Evolutionary conservation across 1,284 basidiomycete species (phyloP).

Genomic region (Ganoderma sinense): DNA sequence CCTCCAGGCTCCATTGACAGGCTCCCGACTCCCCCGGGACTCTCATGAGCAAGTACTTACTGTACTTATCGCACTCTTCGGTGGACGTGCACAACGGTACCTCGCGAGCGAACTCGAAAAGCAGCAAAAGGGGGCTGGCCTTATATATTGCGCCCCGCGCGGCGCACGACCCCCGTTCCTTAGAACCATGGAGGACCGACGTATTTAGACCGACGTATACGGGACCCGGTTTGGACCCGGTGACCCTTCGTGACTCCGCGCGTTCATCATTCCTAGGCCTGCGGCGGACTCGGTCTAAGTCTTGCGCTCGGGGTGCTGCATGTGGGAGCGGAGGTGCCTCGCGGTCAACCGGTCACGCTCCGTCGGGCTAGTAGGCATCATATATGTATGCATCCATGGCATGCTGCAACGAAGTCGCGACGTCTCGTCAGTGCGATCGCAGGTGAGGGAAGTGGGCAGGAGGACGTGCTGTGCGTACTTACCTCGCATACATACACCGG

Average conservation of each 20-base stretch:
- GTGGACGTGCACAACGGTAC: too few species aligned
- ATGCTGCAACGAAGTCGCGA: neutral
- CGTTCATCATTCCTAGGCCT: neutral
- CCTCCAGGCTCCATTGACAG: too few species aligned
- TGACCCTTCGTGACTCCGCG: neutral
- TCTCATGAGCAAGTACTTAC: too few species aligned
- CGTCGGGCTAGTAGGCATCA: neutral
- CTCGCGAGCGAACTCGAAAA: too few species aligned
- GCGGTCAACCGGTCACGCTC: constrained; percentile 1
- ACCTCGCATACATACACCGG: neutral
- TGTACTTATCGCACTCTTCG: neutral
- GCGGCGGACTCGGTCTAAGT: neutral
- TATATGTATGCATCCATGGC: too few species aligned
- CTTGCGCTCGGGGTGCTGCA: neutral
- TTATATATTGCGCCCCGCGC: too few species aligned
- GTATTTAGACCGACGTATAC: too few species aligned
- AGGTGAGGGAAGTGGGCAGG: neutral
- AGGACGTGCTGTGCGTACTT: neutral
- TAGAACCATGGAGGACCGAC: neutral
- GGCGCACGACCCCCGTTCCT: neutral
- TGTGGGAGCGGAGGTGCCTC: neutral
- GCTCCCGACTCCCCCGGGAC: neutral
- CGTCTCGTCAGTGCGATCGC: neutral
- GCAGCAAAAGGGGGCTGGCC: too few species aligned
- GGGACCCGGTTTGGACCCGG: neutral